These are phyloP conservation scores for Chrysoporthe austroafricana DNA, from an alignment of 2,329 filamentous ascomycete species.

Conservation along the genomic window DNA sequence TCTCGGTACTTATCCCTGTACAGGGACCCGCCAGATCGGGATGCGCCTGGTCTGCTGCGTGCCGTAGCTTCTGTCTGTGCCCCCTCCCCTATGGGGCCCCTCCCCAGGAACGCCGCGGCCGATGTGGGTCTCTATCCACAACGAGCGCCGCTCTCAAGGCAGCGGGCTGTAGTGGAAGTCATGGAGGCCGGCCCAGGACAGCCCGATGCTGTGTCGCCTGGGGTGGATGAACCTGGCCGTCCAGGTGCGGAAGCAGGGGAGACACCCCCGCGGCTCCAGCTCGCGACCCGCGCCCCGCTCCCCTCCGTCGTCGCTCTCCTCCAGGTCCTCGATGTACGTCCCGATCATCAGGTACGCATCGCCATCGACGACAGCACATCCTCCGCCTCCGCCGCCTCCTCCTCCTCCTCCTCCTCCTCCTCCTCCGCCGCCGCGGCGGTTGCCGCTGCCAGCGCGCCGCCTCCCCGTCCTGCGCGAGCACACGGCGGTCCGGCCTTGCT, in stretches of 20 bases:
- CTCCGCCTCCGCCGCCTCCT: no score
- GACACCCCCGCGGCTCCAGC: constrained; percentile 10
- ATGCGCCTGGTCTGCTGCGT: neutral
- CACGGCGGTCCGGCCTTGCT: constrained; percentile 19
- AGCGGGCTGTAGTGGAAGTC: constrained; percentile 13
- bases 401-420: no score
- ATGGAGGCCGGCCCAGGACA: constrained; percentile 3
- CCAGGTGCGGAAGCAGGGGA: constrained; percentile 6
- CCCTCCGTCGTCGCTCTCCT: neutral
- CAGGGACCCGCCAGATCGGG: neutral
- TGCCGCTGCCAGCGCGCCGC: neutral
- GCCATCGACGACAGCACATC: neutral
- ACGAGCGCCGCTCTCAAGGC: constrained; percentile 9
- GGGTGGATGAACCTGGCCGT: neutral
- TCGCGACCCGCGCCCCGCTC: neutral
- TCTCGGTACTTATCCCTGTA: neutral
- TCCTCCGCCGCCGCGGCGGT: neutral
- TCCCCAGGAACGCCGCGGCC: neutral
- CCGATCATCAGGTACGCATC: constrained; percentile 6
- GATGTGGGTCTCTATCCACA: neutral
- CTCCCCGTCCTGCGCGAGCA: neutral
- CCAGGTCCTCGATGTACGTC: neutral
- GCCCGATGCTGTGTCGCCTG: neutral
- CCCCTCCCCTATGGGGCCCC: no score
- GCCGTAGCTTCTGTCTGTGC: neutral